These are phyloP conservation scores for Claviceps maximensis DNA, from an alignment of 2,329 filamentous ascomycete species.

Conservation along the genomic window DNA sequence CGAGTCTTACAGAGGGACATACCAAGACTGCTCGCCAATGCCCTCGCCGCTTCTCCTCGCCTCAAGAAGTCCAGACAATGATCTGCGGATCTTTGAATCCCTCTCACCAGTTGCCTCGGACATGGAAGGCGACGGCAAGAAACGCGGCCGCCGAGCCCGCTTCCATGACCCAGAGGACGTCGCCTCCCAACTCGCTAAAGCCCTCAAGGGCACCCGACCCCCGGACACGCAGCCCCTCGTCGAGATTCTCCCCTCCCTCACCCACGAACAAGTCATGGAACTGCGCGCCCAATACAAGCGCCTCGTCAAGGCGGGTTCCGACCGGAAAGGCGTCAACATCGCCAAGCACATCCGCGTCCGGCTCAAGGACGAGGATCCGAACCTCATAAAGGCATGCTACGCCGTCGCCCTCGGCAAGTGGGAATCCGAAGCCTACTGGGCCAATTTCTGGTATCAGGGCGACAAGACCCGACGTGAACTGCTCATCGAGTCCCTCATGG, in stretches of 20 bases:
- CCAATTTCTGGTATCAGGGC: constrained; percentile 93
- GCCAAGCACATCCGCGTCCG: constrained; percentile 71
- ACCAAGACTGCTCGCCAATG: constrained; percentile 91
- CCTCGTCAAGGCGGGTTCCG: constrained; percentile 63
- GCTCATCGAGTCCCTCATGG: constrained; percentile 87
- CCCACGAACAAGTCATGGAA: constrained; percentile 77
- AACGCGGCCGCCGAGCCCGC: constrained; percentile 46
- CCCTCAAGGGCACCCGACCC: constrained; percentile 52
- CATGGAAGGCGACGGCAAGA: constrained; percentile 27
- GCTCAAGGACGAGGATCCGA: constrained; percentile 59
- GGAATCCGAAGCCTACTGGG: constrained; percentile 95
- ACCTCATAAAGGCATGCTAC: constrained; percentile 84
- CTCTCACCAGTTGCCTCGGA: constrained; percentile 41
- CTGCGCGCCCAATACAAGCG: constrained; percentile 84
- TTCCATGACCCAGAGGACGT: constrained; percentile 79
- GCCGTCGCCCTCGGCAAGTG: constrained; percentile 78
- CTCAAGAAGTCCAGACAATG: constrained; percentile 33
- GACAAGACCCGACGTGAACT: constrained; percentile 75
- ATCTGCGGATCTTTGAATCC: constrained; percentile 33
- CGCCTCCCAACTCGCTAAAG: constrained; percentile 60
- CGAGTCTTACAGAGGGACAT: constrained; percentile 86
- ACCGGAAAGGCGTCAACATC: constrained; percentile 68
- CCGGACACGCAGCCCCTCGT: constrained; percentile 61
- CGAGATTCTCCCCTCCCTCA: constrained; percentile 70
- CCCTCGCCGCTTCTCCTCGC: constrained; percentile 61